phyloP scores from a whole-genome alignment of 257 asterid genomes.

The Anisodus tanguticus region DNA sequence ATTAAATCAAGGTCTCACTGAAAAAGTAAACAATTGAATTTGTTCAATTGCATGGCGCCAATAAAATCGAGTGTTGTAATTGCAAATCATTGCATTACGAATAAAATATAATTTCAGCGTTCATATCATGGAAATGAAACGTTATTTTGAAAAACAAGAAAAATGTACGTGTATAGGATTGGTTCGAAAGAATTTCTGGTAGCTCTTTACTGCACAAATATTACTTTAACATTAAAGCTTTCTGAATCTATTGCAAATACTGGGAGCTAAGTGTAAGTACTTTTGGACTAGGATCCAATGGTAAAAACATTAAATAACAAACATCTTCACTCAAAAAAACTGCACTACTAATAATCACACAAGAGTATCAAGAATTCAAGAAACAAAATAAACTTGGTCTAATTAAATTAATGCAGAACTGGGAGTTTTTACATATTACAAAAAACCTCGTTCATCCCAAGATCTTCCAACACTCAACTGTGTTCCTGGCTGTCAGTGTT shows the following conservation, averaged over 20 bases:
- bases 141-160: too few species aligned
- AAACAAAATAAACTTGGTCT: constrained; percentile 31
- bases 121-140: too few species aligned
- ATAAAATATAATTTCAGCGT: too few species aligned
- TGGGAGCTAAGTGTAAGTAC: not conserved
- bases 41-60: too few species aligned
- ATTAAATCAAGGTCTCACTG: too few species aligned
- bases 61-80: too few species aligned
- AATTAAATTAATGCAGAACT: constrained; percentile 37
- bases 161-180: too few species aligned
- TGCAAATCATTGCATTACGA: too few species aligned
- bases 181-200: too few species aligned
- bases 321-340: constrained; percentile 21
- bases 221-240: too few species aligned
- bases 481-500: constrained; percentile 13
- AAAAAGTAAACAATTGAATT: too few species aligned
- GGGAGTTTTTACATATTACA: constrained; percentile 40
- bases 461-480: constrained; percentile 3
- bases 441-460: constrained; percentile 37
- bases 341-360: constrained; percentile 47
- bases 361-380: constrained; percentile 26
- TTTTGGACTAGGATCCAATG: not conserved
- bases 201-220: too few species aligned
- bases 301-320: not conserved
- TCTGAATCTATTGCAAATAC: not conserved